phyloP scores from a whole-genome alignment of 2,329 filamentous ascomycete genomes.

The Penicillium janthinellum region DNA sequence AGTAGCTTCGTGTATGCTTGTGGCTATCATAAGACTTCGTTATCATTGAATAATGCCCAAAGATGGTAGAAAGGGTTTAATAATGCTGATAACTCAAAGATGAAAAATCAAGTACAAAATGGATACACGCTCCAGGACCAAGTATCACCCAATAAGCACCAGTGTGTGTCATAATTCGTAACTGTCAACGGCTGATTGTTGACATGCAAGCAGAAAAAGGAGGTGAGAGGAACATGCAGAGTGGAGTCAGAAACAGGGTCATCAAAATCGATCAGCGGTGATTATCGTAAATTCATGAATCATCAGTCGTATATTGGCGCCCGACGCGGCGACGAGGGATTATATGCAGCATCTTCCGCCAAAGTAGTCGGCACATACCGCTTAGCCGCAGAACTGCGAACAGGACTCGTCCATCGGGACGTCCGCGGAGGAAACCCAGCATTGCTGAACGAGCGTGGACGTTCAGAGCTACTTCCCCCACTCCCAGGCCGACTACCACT shows the following conservation, averaged over 20 bases:
- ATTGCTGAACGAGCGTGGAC: conserved; percentile 26
- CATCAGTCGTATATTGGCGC: conserved; percentile 24
- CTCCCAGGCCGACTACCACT: conserved; percentile 24
- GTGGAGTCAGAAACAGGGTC: neutral
- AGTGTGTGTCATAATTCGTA: too few relatives aligned
- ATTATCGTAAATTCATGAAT: neutral
- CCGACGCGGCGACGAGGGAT: conserved; percentile 13
- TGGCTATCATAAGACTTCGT: too few relatives aligned
- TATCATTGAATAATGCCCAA: too few relatives aligned
- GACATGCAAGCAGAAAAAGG: neutral
- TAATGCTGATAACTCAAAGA: too few relatives aligned
- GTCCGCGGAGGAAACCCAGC: conserved; percentile 16
- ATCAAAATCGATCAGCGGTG: neutral
- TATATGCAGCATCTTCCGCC: conserved; percentile 20
- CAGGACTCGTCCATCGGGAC: conserved; percentile 23
- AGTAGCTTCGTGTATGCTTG: too few relatives aligned
- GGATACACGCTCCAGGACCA: too few relatives aligned
- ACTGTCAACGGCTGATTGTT: neutral
- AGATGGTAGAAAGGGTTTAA: too few relatives aligned
- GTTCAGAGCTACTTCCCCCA: conserved; percentile 28
- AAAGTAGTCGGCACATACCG: conserved; percentile 21
- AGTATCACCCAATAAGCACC: too few relatives aligned
- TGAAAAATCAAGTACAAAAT: too few relatives aligned
- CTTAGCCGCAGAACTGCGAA: conserved; percentile 22
- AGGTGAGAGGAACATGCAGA: neutral